Evolutionary conservation across 495 filamentous ascomycete species (phyloP), one percentile per base, ranked within the genome.

Genomic region (Tricharina praecox): DNA sequence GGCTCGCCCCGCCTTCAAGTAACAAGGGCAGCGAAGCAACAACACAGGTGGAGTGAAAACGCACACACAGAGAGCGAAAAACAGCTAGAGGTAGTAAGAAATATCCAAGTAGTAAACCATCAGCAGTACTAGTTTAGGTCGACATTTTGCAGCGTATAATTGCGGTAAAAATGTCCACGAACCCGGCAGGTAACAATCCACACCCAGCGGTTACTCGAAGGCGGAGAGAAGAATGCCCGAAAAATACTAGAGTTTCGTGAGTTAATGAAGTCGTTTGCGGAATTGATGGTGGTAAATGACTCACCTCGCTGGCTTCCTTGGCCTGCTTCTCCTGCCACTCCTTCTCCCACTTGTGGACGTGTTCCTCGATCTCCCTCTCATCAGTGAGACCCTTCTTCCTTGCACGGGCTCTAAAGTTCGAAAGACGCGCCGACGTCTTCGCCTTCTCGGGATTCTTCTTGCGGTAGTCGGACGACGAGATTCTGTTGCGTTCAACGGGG

Each of bases 321-420:
- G 56, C 56, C 33, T 59, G 56, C 26, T 59, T 59, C 35, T 59
- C 56, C 26, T 59, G 56, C 56, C 56, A 59, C 34, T 59, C 56
- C 1, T 59, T 58, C 25, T 59, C 56, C 56, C 56, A 59, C 35
- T 49, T 50, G 5, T 38, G 44, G 19, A 59, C 56, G 15, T 49
- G 50, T 3, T 59, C 56, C 25, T 59, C 56, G 36, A 59, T 52
- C 7, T 59, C 56, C 15, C 48, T 45, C 19, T 59, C 56, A 23
- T 46, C 50, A 25, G 34, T 54, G 15, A 54, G 23, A 30, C 56
- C 56, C 56, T 59, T 59, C 56, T 59, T 59, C 19, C 56, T 41
- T 10, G 56, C 56, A 33, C 56, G 49, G 13, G 56, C 56, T 23
- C 56, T 44, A 25, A 59, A 59, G 51, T 59, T 59, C 9, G 56